A percentile compares a stretch with the other conserved stretches of the same genome.
These are phyloP conservation scores for Paramyrothecium roridum DNA, from an alignment of 2,329 filamentous ascomycete genomes.

Conservation along the genomic window DNA sequence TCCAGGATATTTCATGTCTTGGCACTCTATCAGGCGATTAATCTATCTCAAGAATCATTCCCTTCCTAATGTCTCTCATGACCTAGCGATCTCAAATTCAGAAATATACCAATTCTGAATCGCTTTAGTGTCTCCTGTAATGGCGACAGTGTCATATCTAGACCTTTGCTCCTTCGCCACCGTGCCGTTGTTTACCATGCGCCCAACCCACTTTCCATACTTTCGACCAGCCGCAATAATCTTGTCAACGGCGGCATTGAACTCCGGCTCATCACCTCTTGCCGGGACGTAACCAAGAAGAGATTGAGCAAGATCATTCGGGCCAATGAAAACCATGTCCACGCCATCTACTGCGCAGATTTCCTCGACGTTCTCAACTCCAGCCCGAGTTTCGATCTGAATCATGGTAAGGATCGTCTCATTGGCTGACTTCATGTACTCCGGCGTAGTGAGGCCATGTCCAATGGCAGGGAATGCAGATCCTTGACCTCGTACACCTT, in stretches of 20 bases:
- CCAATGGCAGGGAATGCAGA: slow-evolving; percentile 38
- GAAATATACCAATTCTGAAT: slow-evolving; percentile 47
- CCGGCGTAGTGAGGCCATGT: slow-evolving; percentile 31
- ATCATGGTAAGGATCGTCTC: slow-evolving; percentile 39
- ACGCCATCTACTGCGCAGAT: slow-evolving; percentile 35
- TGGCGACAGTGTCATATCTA: slow-evolving; percentile 37
- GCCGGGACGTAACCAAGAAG: slow-evolving; percentile 41
- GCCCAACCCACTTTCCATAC: slow-evolving; percentile 48
- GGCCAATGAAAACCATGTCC: slow-evolving; percentile 43
- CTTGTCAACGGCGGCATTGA: slow-evolving; percentile 41
- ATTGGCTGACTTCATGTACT: slow-evolving; percentile 40
- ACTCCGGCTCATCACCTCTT: slow-evolving; percentile 43
- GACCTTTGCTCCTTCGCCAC: slow-evolving; percentile 33
- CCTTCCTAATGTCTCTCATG: neutral
- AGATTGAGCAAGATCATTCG: slow-evolving; percentile 37
- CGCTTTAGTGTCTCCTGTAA: slow-evolving; percentile 42
- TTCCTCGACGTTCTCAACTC: slow-evolving; percentile 39
- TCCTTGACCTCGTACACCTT: slow-evolving; percentile 38
- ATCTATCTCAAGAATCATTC: no score
- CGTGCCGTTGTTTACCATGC: slow-evolving; percentile 42
- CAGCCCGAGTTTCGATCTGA: slow-evolving; percentile 41
- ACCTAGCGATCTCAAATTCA: slow-evolving; percentile 34
- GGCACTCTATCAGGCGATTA: no score
- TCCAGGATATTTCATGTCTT: no score
- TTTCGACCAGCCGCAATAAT: slow-evolving; percentile 40